Percentiles rank a stretch among this genome's conserved stretches.
Conservation (phyloP, 345 rosid species). For the Cochlearia excelsa region DNA sequence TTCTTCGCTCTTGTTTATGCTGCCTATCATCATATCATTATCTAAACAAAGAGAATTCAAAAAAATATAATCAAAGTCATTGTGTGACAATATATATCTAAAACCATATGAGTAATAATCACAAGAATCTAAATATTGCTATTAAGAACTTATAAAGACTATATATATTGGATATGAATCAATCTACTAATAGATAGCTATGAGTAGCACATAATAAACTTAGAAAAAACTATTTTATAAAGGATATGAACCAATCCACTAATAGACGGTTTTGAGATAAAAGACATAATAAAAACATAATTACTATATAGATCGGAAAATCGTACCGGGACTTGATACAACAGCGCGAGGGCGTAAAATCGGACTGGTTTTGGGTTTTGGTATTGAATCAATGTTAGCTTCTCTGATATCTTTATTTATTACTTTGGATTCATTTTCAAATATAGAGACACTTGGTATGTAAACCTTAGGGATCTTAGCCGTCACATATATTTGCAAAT, state of each 20-base stretch:
- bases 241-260: no score
- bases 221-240: no score
- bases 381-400: slow-evolving; percentile 6
- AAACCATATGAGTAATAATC: neutral
- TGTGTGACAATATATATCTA: neutral
- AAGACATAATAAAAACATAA: no score
- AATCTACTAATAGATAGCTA: no score
- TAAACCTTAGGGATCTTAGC: slow-evolving; percentile 35
- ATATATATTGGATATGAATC: neutral
- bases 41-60: slow-evolving; percentile 13
- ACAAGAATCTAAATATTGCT: neutral
- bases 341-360: slow-evolving; percentile 35
- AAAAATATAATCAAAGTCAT: neutral
- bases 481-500: slow-evolving; percentile 16
- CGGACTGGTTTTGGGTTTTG: slow-evolving; percentile 23
- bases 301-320: neutral
- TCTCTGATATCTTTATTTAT: slow-evolving; percentile 4
- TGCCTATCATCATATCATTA: slow-evolving; percentile 35
- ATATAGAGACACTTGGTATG: slow-evolving; percentile 28
- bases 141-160: neutral
- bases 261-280: no score
- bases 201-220: no score
- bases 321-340: slow-evolving; percentile 36
- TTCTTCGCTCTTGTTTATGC: slow-evolving; percentile 32
- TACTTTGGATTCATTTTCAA: neutral